Conservation (phyloP, 2,329 filamentous ascomycete species). For the Ophiocordyceps camponoti-leonardi region DNA sequence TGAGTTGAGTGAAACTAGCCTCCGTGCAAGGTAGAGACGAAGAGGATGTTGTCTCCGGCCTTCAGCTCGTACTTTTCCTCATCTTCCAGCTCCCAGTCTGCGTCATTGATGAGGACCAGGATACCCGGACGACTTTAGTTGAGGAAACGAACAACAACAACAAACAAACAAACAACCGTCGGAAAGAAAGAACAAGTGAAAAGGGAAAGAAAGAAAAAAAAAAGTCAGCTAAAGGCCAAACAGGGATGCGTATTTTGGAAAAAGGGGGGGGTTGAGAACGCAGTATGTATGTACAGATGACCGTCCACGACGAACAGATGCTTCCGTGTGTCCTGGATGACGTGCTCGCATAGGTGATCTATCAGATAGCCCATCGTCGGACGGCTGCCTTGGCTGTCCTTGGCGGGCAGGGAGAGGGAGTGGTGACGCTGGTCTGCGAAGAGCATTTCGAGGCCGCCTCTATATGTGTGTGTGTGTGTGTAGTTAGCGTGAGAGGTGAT, state of each 20-base stretch:
- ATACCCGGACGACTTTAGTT: slow-evolving; percentile 69
- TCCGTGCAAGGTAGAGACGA: slow-evolving; percentile 91
- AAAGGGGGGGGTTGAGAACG: background rate
- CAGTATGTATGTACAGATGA: slow-evolving; percentile 58
- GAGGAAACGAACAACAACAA: no score
- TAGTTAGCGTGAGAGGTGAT: background rate
- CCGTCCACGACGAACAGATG: slow-evolving; percentile 81
- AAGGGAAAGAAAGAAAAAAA: background rate
- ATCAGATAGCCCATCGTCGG: slow-evolving; percentile 64
- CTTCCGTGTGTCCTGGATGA: slow-evolving; percentile 72
- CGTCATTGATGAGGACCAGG: slow-evolving; percentile 90
- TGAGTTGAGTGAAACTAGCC: slow-evolving; percentile 34
- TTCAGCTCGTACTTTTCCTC: slow-evolving; percentile 81
- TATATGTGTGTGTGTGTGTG: slow-evolving; percentile 14
- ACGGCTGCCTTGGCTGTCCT: slow-evolving; percentile 38
- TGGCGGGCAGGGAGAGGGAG: slow-evolving; percentile 48
- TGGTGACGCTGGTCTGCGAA: slow-evolving; percentile 72
- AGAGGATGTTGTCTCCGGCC: slow-evolving; percentile 71
- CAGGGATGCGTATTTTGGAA: no score
- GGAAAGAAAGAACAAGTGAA: background rate
- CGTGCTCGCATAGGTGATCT: slow-evolving; percentile 56
- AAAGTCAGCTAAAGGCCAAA: background rate
- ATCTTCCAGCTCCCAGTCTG: slow-evolving; percentile 95
- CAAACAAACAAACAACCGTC: background rate
- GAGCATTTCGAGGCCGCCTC: slow-evolving; percentile 86